phyloP scores from a whole-genome alignment of 345 rosid genomes.

The Salix brachista region DNA sequence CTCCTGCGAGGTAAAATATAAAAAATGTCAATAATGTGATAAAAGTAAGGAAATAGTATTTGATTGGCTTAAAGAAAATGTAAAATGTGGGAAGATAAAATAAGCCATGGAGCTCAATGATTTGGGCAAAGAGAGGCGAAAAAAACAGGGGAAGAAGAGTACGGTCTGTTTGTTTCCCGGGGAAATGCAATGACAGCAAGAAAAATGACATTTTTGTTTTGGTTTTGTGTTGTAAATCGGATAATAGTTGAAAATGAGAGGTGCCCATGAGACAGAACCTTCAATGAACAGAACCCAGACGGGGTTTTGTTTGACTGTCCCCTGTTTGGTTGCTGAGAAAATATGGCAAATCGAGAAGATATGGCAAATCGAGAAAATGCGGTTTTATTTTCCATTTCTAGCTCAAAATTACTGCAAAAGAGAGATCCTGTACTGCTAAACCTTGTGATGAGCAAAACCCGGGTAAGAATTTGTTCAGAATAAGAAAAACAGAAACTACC shows the following conservation, averaged over 20 bases:
- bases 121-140: background rate
- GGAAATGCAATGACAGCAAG: background rate
- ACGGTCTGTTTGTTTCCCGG: slow-evolving; percentile 27
- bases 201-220: background rate
- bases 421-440: background rate
- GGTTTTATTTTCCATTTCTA: background rate
- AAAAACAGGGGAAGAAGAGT: slow-evolving; percentile 19
- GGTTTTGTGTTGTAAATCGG: background rate
- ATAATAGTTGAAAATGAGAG: background rate
- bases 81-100: background rate
- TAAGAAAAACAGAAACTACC: background rate
- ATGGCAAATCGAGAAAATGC: background rate
- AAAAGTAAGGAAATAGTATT: background rate
- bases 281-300: slow-evolving; percentile 3
- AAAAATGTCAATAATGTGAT: background rate
- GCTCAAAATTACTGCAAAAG: background rate
- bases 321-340: slow-evolving; percentile 6
- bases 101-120: too few relatives aligned
- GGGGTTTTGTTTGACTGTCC: slow-evolving; percentile 3
- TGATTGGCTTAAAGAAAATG: background rate
- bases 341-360: background rate
- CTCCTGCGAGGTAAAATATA: slow-evolving; percentile 24
- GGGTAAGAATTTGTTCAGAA: background rate
- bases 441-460: background rate
- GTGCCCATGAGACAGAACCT: background rate